Evolutionary conservation across 345 rosid species (phyloP).

Genomic region (Nasturtium officinale): DNA sequence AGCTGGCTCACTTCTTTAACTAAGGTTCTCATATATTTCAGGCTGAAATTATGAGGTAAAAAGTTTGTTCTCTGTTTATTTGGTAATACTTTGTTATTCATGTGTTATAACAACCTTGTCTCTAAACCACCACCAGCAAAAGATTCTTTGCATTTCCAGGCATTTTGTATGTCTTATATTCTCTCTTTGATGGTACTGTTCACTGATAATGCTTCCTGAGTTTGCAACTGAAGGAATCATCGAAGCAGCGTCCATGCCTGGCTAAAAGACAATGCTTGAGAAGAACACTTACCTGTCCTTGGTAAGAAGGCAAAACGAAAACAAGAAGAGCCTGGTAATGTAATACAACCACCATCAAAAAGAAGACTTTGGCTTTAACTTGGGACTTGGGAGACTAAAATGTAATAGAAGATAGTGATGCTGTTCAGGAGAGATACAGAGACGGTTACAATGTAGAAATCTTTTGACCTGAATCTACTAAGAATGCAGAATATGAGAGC

Average conservation of each 20-base stretch:
- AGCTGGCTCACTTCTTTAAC: slow-evolving; percentile 9
- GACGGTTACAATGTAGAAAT: slow-evolving; percentile 36
- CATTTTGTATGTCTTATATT: slow-evolving; percentile 10
- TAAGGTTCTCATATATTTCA: slow-evolving; percentile 44
- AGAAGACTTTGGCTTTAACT: slow-evolving; percentile 1
- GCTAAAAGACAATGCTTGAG: slow-evolving; percentile 70
- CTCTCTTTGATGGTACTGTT: background rate
- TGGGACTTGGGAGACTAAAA: slow-evolving; percentile 16
- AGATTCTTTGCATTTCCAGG: background rate
- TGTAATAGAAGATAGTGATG: slow-evolving; percentile 32
- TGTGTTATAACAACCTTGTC: slow-evolving; percentile 6
- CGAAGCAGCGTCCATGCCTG: slow-evolving; percentile 56
- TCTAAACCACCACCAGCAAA: background rate
- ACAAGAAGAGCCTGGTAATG: slow-evolving; percentile 23
- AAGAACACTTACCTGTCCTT: slow-evolving; percentile 85
- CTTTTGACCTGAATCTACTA: slow-evolving; percentile 29
- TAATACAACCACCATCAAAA: background rate
- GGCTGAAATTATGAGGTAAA: slow-evolving; percentile 65
- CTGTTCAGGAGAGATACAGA: slow-evolving; percentile 39
- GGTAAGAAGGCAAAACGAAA: slow-evolving; percentile 50
- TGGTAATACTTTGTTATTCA: background rate
- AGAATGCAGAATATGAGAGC: slow-evolving; percentile 23
- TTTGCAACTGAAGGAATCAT: slow-evolving; percentile 50
- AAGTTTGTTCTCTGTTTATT: background rate
- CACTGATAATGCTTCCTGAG: slow-evolving; percentile 10